Evolutionary conservation across 305 asterid species (phyloP).

Genomic region (Nicotiana rustica): DNA sequence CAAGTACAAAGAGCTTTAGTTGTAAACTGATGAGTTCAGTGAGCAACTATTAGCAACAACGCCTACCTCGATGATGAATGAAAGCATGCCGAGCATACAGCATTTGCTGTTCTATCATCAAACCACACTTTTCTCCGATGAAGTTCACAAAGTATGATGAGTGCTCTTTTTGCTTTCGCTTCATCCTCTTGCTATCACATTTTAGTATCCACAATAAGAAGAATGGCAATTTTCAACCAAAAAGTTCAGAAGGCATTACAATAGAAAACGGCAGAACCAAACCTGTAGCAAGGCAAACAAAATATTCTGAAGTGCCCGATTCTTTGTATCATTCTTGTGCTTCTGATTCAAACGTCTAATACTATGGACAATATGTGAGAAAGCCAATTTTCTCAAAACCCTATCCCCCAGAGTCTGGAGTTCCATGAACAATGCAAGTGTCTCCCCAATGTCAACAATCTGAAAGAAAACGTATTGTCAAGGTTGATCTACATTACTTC

Average conservation of each 20-base stretch:
- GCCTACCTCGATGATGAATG: constrained; percentile 70
- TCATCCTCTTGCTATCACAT: constrained; percentile 83
- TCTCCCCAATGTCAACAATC: constrained; percentile 73
- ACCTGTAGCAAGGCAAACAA: constrained; percentile 88
- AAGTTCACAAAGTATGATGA: constrained; percentile 74
- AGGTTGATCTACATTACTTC: background rate
- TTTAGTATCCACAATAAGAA: constrained; percentile 8
- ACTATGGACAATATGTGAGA: constrained; percentile 73
- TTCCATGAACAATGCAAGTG: constrained; percentile 85
- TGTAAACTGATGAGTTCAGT: constrained; percentile 26
- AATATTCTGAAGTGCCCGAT: constrained; percentile 77
- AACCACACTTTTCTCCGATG: constrained; percentile 85
- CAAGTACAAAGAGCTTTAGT: constrained; percentile 30
- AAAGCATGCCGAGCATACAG: constrained; percentile 85
- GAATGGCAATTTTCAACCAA: constrained; percentile 29
- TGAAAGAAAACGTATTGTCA: constrained; percentile 41
- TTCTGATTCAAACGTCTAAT: constrained; percentile 84
- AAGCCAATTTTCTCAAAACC: constrained; percentile 66
- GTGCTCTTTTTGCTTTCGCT: constrained; percentile 79
- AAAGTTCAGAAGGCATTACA: constrained; percentile 30
- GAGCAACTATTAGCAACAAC: constrained; percentile 25
- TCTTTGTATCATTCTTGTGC: constrained; percentile 85
- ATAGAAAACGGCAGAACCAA: constrained; percentile 26
- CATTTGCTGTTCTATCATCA: constrained; percentile 91
- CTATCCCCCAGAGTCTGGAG: constrained; percentile 89